phyloP scores from a whole-genome alignment of 139 green algal species.

The Chlamydomonas schloesseri region DNA sequence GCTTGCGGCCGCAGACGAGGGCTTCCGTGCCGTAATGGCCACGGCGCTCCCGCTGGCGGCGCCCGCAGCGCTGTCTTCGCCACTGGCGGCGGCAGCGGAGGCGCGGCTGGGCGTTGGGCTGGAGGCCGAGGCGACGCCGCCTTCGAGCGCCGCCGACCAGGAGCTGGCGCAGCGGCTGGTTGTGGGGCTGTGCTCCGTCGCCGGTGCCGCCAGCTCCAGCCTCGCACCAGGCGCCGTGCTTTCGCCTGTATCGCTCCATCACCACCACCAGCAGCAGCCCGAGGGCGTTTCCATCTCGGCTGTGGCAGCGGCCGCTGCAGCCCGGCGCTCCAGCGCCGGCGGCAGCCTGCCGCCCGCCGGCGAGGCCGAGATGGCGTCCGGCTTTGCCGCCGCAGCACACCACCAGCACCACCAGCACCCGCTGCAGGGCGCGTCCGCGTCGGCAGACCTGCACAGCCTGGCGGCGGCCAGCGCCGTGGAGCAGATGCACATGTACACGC shows the following conservation, averaged over 20 bases:
- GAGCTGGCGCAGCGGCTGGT: neutral
- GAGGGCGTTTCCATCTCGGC: neutral
- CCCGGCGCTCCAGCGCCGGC: too few species aligned
- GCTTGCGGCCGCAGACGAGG: slow-evolving; percentile 10
- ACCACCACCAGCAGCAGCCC: too few species aligned
- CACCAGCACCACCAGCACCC: neutral
- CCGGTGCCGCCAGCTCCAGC: too few species aligned
- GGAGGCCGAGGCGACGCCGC: neutral
- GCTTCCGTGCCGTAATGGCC: neutral
- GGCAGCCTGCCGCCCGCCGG: too few species aligned
- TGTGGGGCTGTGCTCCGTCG: neutral
- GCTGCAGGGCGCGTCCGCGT: neutral
- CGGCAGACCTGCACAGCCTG: too few species aligned
- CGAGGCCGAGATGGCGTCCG: neutral
- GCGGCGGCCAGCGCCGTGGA: neutral
- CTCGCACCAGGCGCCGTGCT: too few species aligned
- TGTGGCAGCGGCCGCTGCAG: too few species aligned
- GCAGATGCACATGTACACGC: neutral
- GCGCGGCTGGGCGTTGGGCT: neutral
- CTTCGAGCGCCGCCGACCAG: neutral
- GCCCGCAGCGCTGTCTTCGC: neutral
- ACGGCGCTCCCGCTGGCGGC: neutral
- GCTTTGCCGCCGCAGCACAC: neutral
- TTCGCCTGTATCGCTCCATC: too few species aligned
- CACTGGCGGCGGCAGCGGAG: neutral